phyloP scores from a whole-genome alignment of 2,329 filamentous ascomycete species.

The Cytospora piceae region DNA sequence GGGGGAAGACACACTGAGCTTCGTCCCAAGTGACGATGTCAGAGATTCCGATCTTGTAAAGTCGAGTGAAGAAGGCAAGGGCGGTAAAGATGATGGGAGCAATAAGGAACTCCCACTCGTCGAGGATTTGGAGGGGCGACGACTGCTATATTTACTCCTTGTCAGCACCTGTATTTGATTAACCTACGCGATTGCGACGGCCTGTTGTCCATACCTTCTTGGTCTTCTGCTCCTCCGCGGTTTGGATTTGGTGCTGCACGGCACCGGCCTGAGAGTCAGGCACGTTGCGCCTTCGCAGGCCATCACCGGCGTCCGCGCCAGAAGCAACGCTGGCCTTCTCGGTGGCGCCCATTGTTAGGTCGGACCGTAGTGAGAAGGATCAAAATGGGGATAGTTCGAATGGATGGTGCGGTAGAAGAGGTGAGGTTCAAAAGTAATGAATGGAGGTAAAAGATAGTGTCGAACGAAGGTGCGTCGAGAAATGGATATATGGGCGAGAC shows the following conservation, averaged over 20 bases:
- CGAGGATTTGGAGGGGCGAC: slow-evolving; percentile 64
- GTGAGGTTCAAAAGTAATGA: slow-evolving; percentile 11
- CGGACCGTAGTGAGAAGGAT: not conserved
- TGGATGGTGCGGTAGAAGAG: not conserved
- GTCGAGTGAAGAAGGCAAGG: slow-evolving; percentile 66
- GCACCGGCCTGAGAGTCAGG: slow-evolving; percentile 42
- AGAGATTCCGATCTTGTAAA: slow-evolving; percentile 72
- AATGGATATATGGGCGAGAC: slow-evolving; percentile 7
- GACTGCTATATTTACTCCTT: slow-evolving; percentile 45
- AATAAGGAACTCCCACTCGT: slow-evolving; percentile 66
- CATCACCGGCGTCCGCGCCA: slow-evolving; percentile 61
- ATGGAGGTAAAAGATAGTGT: slow-evolving; percentile 25
- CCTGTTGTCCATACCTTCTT: slow-evolving; percentile 52
- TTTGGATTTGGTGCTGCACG: slow-evolving; percentile 41
- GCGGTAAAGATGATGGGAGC: slow-evolving; percentile 64
- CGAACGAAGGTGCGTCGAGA: slow-evolving; percentile 11
- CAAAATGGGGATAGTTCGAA: slow-evolving; percentile 1
- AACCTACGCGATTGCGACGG: not conserved
- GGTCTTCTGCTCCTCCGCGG: slow-evolving; percentile 63
- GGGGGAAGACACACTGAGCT: slow-evolving; percentile 58
- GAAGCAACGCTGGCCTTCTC: slow-evolving; percentile 61
- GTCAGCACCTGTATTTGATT: slow-evolving; percentile 32
- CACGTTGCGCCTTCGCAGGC: slow-evolving; percentile 59
- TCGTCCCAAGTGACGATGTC: slow-evolving; percentile 71
- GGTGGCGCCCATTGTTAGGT: slow-evolving; percentile 51